Conservation (phyloP, 768 basidiomycete species). For the Suillus plorans region DNA sequence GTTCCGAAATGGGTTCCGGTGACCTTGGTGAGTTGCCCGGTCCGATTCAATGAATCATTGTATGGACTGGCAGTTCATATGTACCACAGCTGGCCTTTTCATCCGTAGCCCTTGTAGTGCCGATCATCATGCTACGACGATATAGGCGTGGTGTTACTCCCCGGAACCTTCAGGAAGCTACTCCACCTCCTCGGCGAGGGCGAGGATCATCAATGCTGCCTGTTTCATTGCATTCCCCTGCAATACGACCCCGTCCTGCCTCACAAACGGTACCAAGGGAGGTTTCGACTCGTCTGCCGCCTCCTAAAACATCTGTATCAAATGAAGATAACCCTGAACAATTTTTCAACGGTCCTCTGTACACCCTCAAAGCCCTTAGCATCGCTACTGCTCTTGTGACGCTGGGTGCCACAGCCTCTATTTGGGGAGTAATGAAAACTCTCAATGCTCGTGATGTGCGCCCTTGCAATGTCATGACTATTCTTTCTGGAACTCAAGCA, state of each 20-base stretch:
- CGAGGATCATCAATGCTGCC: background rate
- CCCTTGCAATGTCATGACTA: slow-evolving; percentile 13
- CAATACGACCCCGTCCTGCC: background rate
- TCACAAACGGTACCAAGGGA: background rate
- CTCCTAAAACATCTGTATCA: background rate
- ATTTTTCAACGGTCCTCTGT: slow-evolving; percentile 49
- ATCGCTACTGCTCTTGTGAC: slow-evolving; percentile 64
- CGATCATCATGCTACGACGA: slow-evolving; percentile 14
- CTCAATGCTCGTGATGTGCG: slow-evolving; percentile 59
- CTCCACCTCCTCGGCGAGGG: slow-evolving; percentile 11
- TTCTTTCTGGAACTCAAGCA: background rate
- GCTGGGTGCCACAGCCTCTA: slow-evolving; percentile 41
- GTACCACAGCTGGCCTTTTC: slow-evolving; percentile 13
- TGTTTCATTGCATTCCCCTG: background rate
- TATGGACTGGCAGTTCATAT: background rate
- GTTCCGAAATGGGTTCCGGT: slow-evolving; percentile 8
- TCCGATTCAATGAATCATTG: background rate
- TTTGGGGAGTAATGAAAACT: slow-evolving; percentile 49
- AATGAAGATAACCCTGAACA: slow-evolving; percentile 19
- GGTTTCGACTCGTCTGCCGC: background rate
- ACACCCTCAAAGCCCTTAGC: slow-evolving; percentile 62
- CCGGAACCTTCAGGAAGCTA: background rate
- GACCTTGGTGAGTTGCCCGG: slow-evolving; percentile 5
- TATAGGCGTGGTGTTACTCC: slow-evolving; percentile 7
- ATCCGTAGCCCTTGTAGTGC: slow-evolving; percentile 13